Percentiles rank a stretch among this genome's conserved stretches.
phyloP scores from a whole-genome alignment of 176 grass and related monocot species.

The Aegilops tauschii region DNA sequence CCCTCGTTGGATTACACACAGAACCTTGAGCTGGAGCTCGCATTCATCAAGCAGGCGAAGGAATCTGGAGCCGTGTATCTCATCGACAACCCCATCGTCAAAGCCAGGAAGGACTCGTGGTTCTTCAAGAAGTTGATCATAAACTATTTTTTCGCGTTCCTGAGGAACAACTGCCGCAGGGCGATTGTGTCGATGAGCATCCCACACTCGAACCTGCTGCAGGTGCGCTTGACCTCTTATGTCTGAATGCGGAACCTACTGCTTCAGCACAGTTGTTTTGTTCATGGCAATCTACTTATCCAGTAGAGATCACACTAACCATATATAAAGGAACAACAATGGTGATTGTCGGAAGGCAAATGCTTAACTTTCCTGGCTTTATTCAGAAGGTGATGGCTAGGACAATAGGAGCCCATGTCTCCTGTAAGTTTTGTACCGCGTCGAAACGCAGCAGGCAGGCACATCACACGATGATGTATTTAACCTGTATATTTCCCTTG shows the following conservation, averaged over 20 bases:
- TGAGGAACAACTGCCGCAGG: conserved; percentile 83
- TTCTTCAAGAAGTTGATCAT: conserved; percentile 95
- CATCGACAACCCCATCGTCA: conserved; percentile 70
- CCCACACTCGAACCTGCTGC: conserved; percentile 74
- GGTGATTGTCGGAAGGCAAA: not conserved
- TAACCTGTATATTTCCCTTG: not conserved
- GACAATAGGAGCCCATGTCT: conserved; percentile 15
- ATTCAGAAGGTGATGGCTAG: conserved; percentile 3
- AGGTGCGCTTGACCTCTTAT: conserved; percentile 87
- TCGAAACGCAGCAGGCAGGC: conserved; percentile 10
- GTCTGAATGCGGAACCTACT: conserved; percentile 40
- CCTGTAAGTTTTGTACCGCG: conserved; percentile 25
- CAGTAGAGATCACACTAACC: conserved; percentile 28
- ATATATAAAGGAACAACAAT: not conserved
- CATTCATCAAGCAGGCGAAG: conserved; percentile 76
- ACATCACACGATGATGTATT: not conserved
- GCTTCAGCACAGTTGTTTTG: not conserved
- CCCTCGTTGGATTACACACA: conserved; percentile 48
- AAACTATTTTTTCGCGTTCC: conserved; percentile 88
- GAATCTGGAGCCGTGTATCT: conserved; percentile 76
- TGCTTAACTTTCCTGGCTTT: not conserved
- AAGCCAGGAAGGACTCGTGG: conserved; percentile 88
- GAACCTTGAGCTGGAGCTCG: conserved; percentile 78
- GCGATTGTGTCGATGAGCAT: conserved; percentile 69
- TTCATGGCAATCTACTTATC: not conserved